Evolutionary conservation across 345 rosid genomes (phyloP).

Genomic region (Brassica juncea): DNA sequence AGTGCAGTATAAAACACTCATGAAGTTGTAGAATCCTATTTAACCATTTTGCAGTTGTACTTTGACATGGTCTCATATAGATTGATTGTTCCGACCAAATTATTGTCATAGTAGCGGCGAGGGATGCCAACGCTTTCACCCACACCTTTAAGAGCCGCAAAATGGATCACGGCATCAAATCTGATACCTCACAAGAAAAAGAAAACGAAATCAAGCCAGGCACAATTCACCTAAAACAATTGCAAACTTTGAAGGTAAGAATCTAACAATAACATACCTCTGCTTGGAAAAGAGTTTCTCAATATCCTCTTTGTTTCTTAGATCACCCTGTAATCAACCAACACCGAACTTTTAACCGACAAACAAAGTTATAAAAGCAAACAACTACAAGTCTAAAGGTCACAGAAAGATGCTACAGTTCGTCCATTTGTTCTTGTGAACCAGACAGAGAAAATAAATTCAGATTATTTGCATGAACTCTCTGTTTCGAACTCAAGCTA

Average conservation of each 20-base stretch:
- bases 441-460: background rate
- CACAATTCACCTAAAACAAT: background rate
- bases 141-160: slow-evolving; percentile 91
- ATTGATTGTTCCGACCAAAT: slow-evolving; percentile 74
- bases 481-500: slow-evolving; percentile 3
- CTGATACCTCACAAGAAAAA: slow-evolving; percentile 45
- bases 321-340: slow-evolving; percentile 67
- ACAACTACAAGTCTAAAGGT: background rate
- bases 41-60: slow-evolving; percentile 70
- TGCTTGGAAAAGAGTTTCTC: slow-evolving; percentile 73
- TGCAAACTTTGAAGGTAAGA: background rate
- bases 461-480: background rate
- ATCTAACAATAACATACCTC: slow-evolving; percentile 44
- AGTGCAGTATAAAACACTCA: too few relatives aligned
- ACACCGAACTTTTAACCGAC: background rate
- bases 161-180: slow-evolving; percentile 93
- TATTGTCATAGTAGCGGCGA: slow-evolving; percentile 75
- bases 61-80: slow-evolving; percentile 72
- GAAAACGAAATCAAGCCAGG: slow-evolving; percentile 14
- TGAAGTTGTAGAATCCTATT: slow-evolving; percentile 2
- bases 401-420: background rate
- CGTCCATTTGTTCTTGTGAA: background rate
- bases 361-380: background rate
- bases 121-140: slow-evolving; percentile 86
- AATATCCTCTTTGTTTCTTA: slow-evolving; percentile 78